Conservation (phyloP, 768 basidiomycete genomes). For the Galerina sulciceps region DNA sequence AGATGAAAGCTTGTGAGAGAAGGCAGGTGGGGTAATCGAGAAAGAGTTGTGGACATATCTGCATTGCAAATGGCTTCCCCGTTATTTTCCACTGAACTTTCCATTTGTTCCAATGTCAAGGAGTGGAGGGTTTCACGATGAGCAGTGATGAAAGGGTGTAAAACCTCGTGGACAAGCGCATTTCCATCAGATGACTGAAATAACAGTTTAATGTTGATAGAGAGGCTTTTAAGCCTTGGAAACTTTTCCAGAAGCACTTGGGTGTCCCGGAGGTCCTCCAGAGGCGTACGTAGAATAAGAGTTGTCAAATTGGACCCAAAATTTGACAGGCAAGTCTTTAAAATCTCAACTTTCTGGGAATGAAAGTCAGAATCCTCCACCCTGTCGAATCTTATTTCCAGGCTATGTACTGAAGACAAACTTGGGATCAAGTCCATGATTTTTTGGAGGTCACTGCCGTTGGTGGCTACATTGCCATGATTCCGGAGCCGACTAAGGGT, state of each 20-base stretch:
- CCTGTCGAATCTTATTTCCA: neutral
- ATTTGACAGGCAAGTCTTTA: neutral
- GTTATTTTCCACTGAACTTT: too few species aligned
- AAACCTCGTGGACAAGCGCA: neutral
- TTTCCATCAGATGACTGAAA: neutral
- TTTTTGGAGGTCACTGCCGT: neutral
- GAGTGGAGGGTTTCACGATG: neutral
- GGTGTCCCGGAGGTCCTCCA: neutral
- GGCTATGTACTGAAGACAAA: neutral
- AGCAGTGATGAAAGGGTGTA: neutral
- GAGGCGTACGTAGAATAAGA: neutral
- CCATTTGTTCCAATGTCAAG: neutral
- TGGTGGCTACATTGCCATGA: too few species aligned
- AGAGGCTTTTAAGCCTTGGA: slow-evolving; percentile 2
- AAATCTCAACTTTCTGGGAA: neutral
- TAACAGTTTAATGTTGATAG: neutral
- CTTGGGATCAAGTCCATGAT: neutral
- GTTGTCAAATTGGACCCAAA: neutral
- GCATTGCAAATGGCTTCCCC: too few species aligned
- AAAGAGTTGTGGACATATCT: slow-evolving; percentile 1
- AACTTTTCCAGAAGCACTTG: neutral
- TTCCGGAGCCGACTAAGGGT: too few species aligned
- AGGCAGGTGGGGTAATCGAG: neutral
- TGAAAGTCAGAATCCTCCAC: neutral
- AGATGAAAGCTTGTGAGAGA: neutral